These are phyloP conservation scores for Alternaria tenuissima DNA, from an alignment of 2,329 filamentous ascomycete species.

Conservation along the genomic window DNA sequence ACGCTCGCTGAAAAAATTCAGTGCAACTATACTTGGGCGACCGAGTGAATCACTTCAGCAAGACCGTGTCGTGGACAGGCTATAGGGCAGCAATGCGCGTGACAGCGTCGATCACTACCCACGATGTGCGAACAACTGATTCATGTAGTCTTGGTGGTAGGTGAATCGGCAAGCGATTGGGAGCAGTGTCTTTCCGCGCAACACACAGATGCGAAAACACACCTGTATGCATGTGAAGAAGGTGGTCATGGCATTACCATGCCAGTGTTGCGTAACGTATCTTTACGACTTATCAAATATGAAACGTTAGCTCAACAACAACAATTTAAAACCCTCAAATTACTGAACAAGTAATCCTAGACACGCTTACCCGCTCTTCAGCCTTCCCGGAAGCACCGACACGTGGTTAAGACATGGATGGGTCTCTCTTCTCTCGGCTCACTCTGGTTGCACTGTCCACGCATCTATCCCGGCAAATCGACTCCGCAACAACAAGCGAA, in stretches of 20 bases:
- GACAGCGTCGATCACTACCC: constrained; percentile 4
- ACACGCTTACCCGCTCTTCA: background rate
- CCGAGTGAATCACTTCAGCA: background rate
- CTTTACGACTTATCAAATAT: background rate
- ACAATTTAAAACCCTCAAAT: background rate
- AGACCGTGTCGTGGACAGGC: background rate
- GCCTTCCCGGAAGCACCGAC: background rate
- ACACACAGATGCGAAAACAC: background rate
- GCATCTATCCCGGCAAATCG: background rate
- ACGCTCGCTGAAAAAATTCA: background rate
- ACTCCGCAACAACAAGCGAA: background rate
- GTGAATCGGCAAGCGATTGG: background rate
- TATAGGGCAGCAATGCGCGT: constrained; percentile 4
- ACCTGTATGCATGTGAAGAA: background rate
- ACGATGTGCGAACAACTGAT: background rate
- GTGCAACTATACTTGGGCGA: background rate
- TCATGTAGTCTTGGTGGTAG: constrained; percentile 1
- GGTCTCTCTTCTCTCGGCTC: background rate
- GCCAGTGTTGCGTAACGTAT: background rate
- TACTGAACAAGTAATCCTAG: background rate
- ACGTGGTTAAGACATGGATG: constrained; percentile 3
- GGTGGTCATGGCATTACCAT: background rate
- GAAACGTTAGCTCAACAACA: background rate
- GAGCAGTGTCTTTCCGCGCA: background rate
- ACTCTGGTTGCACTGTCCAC: background rate